Percentiles rank a stretch among this genome's conserved stretches.
Evolutionary conservation across 345 rosid species (phyloP).

Genomic region (Heritiera littoralis): DNA sequence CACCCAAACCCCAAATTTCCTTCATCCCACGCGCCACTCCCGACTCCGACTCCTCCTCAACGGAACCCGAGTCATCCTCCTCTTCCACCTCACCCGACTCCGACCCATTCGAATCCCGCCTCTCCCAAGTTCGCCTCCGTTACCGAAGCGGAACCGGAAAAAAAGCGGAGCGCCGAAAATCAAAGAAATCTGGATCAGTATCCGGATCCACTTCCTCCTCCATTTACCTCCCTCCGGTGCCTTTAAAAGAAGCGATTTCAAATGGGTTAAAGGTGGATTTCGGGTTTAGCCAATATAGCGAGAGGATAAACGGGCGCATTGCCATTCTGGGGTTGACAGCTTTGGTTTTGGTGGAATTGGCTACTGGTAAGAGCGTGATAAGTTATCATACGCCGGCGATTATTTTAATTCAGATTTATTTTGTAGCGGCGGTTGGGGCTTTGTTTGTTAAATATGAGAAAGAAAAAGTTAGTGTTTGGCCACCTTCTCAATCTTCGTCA

Average conservation of each 20-base stretch:
- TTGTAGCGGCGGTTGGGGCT: conserved; percentile 66
- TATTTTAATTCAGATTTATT: conserved; percentile 68
- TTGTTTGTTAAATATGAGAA: conserved; percentile 68
- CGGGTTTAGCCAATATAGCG: conserved; percentile 78
- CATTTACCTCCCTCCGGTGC: conserved; percentile 72
- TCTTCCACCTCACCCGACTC: conserved; percentile 31
- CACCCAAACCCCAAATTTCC: conserved; percentile 30
- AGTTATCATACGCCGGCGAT: conserved; percentile 77
- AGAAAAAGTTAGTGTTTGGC: conserved; percentile 82
- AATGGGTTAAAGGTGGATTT: conserved; percentile 74
- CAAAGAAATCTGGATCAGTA: conserved; percentile 48
- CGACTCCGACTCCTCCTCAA: conserved; percentile 42
- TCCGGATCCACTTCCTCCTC: conserved; percentile 31
- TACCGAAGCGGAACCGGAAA: conserved; percentile 79
- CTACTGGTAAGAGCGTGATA: conserved; percentile 82
- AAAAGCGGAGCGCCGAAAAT: conserved; percentile 79
- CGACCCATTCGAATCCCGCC: conserved; percentile 68
- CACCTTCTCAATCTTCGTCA: conserved; percentile 49
- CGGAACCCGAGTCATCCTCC: conserved; percentile 47
- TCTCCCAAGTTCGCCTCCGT: conserved; percentile 62
- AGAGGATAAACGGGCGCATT: conserved; percentile 68
- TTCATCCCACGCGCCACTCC: conserved; percentile 52
- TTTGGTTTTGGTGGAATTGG: conserved; percentile 80
- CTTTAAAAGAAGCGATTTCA: conserved; percentile 63
- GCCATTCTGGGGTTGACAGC: conserved; percentile 74